Evolutionary conservation across 257 asterid genomes (phyloP).

Genomic region (Nicotiana knightiana): DNA sequence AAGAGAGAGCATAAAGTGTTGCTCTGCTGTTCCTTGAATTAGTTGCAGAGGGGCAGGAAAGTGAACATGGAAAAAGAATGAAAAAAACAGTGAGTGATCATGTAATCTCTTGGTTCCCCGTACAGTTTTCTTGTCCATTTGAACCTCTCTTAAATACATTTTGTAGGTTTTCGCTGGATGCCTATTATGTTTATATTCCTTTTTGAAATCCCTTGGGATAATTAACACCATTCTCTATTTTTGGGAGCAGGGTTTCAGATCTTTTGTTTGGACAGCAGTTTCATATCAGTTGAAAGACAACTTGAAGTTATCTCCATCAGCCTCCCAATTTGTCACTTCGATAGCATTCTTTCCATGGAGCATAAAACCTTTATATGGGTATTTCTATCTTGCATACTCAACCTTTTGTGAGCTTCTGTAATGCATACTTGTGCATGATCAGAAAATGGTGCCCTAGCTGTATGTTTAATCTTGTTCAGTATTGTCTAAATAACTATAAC

Average conservation of each 20-base stretch:
- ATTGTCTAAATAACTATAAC: background rate
- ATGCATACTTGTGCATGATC: background rate
- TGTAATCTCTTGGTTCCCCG: background rate
- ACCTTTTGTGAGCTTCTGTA: background rate
- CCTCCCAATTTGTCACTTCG: slow-evolving; percentile 88
- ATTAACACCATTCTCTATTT: background rate
- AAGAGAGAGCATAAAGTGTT: background rate
- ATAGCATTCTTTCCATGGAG: slow-evolving; percentile 94
- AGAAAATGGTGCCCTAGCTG: background rate
- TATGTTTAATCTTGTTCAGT: background rate
- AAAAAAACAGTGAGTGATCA: background rate
- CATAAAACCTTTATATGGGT: slow-evolving; percentile 90
- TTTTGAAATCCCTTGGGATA: background rate
- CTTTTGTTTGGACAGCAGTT: slow-evolving; percentile 97
- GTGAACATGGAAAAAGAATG: background rate
- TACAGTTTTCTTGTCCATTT: background rate
- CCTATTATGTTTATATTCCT: background rate
- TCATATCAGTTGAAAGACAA: slow-evolving; percentile 91
- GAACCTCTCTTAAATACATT: background rate
- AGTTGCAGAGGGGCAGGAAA: background rate
- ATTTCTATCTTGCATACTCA: slow-evolving; percentile 20
- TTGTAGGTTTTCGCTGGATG: background rate
- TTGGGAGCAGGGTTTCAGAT: slow-evolving; percentile 85
- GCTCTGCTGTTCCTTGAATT: background rate
- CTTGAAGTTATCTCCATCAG: slow-evolving; percentile 82